Evolutionary conservation across 257 asterid species (phyloP).

Genomic region (Nicotiana tomentosiformis): DNA sequence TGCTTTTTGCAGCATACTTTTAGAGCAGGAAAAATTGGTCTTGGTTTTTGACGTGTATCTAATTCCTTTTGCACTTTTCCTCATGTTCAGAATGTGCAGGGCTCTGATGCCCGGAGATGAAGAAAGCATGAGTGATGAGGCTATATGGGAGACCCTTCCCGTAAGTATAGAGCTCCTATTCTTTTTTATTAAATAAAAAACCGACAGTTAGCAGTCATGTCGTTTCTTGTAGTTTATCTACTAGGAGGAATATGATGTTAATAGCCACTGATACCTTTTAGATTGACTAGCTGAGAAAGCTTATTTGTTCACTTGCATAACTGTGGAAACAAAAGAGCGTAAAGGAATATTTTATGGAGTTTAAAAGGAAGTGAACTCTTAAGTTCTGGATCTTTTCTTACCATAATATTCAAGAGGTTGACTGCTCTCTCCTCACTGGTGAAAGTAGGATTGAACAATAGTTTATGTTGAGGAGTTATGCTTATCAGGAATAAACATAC

Average conservation of each 20-base stretch:
- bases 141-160: slow-evolving; percentile 98
- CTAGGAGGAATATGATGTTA: not conserved
- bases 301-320: not conserved
- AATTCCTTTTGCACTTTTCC: slow-evolving; percentile 8
- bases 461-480: not conserved
- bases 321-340: not conserved
- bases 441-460: not conserved
- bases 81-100: slow-evolving; percentile 73
- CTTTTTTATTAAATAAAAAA: not conserved
- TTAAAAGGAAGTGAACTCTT: not conserved
- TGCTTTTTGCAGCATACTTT: not conserved
- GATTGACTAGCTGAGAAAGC: not conserved
- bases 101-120: slow-evolving; percentile 97
- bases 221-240: not conserved
- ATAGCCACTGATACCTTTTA: not conserved
- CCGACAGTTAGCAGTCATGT: not conserved
- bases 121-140: slow-evolving; percentile 79
- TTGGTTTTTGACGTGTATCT: not conserved
- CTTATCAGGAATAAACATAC: not conserved
- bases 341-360: not conserved
- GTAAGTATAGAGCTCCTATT: slow-evolving; percentile 41
- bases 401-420: not conserved
- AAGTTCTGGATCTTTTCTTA: not conserved
- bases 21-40: not conserved
- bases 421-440: not conserved